These are phyloP conservation scores for Hypoxylon intermedium DNA, from an alignment of 495 filamentous ascomycete species.

Conservation along the genomic window DNA sequence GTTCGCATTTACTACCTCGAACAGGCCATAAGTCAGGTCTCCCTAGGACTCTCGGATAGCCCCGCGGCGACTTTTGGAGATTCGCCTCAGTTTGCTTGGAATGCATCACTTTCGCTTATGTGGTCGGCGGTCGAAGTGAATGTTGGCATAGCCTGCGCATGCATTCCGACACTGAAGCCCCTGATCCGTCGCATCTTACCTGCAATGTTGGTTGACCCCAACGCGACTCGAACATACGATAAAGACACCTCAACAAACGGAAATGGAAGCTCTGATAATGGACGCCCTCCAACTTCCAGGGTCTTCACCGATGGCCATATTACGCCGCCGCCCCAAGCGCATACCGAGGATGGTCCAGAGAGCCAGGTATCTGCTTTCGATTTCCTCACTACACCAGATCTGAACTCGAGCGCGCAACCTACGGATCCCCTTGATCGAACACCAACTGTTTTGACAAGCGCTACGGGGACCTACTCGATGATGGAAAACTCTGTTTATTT, in stretches of 20 bases:
- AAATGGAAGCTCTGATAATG: conserved; percentile 31
- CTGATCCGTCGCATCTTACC: conserved; percentile 79
- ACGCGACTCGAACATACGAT: conserved; percentile 45
- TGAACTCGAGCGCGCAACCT: conserved; percentile 18
- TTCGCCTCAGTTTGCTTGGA: conserved; percentile 62
- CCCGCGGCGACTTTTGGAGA: conserved; percentile 44
- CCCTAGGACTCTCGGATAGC: conserved; percentile 37
- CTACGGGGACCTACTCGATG: conserved; percentile 23
- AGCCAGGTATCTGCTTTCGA: conserved; percentile 61
- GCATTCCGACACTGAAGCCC: conserved; percentile 87
- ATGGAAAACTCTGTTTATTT: conserved; percentile 61
- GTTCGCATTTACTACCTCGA: conserved; percentile 89
- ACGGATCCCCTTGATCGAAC: conserved; percentile 26
- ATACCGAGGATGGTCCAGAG: conserved; percentile 32
- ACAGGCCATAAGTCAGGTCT: conserved; percentile 60
- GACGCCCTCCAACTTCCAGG: conserved; percentile 11
- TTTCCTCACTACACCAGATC: conserved; percentile 64
- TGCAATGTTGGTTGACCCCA: conserved; percentile 64
- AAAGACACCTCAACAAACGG: conserved; percentile 31
- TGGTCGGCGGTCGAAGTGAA: conserved; percentile 94
- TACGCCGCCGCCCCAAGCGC: conserved; percentile 35
- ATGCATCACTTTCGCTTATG: conserved; percentile 85
- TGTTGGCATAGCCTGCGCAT: conserved; percentile 84
- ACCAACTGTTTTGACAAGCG: conserved; percentile 25
- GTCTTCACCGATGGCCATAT: conserved; percentile 10